Base-by-base conservation (phyloP, 345 rosid genomes). In the Populus alba region DNA sequence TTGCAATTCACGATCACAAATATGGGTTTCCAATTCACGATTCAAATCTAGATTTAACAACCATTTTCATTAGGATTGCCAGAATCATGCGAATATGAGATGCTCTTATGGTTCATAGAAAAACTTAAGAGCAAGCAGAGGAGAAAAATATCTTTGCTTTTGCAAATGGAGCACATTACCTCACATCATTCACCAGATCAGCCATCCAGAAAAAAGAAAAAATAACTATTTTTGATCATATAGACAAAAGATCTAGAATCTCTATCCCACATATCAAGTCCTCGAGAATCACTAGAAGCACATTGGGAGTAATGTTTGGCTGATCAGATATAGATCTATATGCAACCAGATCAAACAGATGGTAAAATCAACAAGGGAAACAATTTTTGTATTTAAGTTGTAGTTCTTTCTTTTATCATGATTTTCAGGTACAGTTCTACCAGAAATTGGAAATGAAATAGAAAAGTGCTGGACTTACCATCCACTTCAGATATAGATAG, bases 401-500 rank as follows among this genome's bases (percentile, higher is more conserved):
- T 8, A 41, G 11, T 13, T 17, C 59, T 53, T 20, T 53, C 23
- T 53, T 53, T 53, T 53, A 53, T 6, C 61, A 53, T 53, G 61
- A 51, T 29, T 45, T 10, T 27, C 67, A 8, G 62, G 66, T 35
- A 8, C 59, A 66, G 45, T 66, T 75, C 51, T 59, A 45, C 29
- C 20, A 41, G 23, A 8, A 75, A 75, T 9, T 22, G 70, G 70
- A 57, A 68, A 35, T 43, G 22, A 43, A 16, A 68, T 27, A 29
- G 13, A 65, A 38, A 22, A 66, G 3, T 65, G 17, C 8, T 51
- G 68, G 66, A 59, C 81, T 72, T 87, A 92, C 99, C 98, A 87
- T 92, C 94, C 41, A 86, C 87, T 83, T 94, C 97, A 78, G 95
- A 81, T 72, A 92, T 87, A 33, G 98, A 92, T 79, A 91, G 83